Evolutionary conservation across 345 rosid genomes (phyloP), one percentile per base, ranked within the genome.

Genomic region (Cardamine occulta): DNA sequence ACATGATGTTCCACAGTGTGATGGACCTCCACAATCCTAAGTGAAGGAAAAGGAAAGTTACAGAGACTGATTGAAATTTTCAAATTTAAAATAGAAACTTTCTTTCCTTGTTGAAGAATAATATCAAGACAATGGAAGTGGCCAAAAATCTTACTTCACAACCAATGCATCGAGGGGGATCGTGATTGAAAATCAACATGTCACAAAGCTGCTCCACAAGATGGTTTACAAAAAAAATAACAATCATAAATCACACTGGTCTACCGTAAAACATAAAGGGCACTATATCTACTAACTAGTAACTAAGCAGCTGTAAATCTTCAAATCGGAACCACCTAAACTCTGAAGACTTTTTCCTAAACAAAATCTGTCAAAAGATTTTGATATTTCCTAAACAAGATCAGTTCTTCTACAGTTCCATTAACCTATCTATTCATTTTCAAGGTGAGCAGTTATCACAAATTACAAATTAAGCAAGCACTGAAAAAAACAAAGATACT

Each of bases 151-250:
- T 84, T 87, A 96, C 99, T 86, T 61, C 69, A 66, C 99, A 96
- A 69, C 80, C 87, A 78, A 83, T 81, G 67, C 99, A 96, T 85
- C 77, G 84, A 63, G 99, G 99, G 14, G 84, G 88, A 44, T 89
- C 87, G 1, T 96, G 98, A 85, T 93, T 96, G 87, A 96, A 96
- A 75, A 91, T 76, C 94, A 96, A 85, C 75, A 88, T 72, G 74
- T 79, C 77, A 45, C 98, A 96, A 73, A 93, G 91, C 99, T 96
- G 98, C 81, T 72, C 91, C 86, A 82, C 73, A 75, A 66, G 32
- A 13, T 54, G 23, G 57, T 74, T 72, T 7, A 31, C 72, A 28
- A 44, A 63, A 73, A 79, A 14, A 68, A 74, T n/a, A 79, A 66
- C 17, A 83, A 65, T 45, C 68, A 80, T 37, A 39, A 82, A 64